phyloP scores from a whole-genome alignment of 2,329 filamentous ascomycete species.

The Aspergillus cejpii region DNA sequence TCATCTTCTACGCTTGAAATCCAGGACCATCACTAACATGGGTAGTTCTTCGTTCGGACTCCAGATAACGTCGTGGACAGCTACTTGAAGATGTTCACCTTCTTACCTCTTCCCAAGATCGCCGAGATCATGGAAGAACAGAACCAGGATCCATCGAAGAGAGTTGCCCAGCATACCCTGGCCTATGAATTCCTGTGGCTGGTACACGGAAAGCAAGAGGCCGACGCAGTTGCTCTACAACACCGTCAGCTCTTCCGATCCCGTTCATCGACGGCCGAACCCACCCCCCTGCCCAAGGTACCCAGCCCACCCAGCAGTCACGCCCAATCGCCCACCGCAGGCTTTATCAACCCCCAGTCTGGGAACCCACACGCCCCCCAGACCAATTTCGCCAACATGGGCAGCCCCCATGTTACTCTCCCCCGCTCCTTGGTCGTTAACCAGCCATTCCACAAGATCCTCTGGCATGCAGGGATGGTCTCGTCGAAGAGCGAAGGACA shows the following conservation, averaged over 20 bases:
- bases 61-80: conserved; percentile 74
- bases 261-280: conserved; percentile 29
- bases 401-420: conserved; percentile 36
- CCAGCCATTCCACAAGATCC: conserved; percentile 45
- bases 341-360: conserved; percentile 27
- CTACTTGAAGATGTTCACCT: conserved; percentile 85
- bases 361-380: conserved; percentile 38
- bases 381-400: conserved; percentile 36
- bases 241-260: conserved; percentile 46
- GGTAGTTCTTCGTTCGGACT: conserved; percentile 73
- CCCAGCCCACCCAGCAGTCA: conserved; percentile 15
- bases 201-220: conserved; percentile 63
- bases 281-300: conserved; percentile 26
- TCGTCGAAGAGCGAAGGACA: conserved; percentile 48
- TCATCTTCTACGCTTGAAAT: neutral
- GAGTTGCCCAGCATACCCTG: conserved; percentile 73
- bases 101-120: conserved; percentile 68
- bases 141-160: conserved; percentile 58
- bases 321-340: conserved; percentile 18
- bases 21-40: conserved; percentile 14
- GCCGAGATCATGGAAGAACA: conserved; percentile 62
- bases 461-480: conserved; percentile 49
- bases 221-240: conserved; percentile 54
- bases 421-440: conserved; percentile 46
- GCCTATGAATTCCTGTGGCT: conserved; percentile 76